Evolutionary conservation across 495 filamentous ascomycete species (phyloP).

Genomic region (Penicillium atrosanguineum): DNA sequence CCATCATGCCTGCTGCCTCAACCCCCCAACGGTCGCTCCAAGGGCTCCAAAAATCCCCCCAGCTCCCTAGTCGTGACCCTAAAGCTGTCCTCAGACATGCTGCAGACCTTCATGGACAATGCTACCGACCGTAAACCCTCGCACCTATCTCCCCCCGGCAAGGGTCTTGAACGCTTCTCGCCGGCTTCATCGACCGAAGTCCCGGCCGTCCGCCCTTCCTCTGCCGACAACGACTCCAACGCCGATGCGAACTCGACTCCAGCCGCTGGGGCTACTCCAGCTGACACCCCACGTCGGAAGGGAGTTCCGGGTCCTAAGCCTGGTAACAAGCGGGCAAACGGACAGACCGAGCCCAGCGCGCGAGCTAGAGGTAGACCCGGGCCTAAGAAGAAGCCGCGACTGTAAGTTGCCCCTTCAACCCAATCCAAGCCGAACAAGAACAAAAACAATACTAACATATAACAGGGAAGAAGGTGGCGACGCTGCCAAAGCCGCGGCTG

Average conservation of each 20-base stretch:
- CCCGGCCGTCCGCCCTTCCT: constrained; percentile 49
- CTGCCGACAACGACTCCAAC: constrained; percentile 53
- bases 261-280: constrained; percentile 49
- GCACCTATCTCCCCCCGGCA: constrained; percentile 33
- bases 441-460: constrained; percentile 16
- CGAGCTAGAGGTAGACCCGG: constrained; percentile 83
- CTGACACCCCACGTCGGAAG: constrained; percentile 55
- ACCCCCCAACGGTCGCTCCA: constrained; percentile 37
- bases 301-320: constrained; percentile 55
- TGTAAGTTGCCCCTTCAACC: constrained; percentile 53
- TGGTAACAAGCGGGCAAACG: constrained; percentile 58
- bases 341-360: constrained; percentile 54
- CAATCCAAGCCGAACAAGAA: neutral
- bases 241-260: constrained; percentile 54
- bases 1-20: constrained; percentile 33
- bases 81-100: constrained; percentile 46
- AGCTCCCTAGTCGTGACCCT: constrained; percentile 50
- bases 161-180: constrained; percentile 46
- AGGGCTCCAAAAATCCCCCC: constrained; percentile 30
- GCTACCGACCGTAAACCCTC: constrained; percentile 21
- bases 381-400: constrained; percentile 88
- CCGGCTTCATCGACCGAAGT: constrained; percentile 50
- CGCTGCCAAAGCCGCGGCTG: constrained; percentile 38
- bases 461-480: constrained; percentile 62
- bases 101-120: constrained; percentile 45